Conservation (phyloP, 2,329 filamentous ascomycete genomes). For the Pestalotiopsis sp. region DNA sequence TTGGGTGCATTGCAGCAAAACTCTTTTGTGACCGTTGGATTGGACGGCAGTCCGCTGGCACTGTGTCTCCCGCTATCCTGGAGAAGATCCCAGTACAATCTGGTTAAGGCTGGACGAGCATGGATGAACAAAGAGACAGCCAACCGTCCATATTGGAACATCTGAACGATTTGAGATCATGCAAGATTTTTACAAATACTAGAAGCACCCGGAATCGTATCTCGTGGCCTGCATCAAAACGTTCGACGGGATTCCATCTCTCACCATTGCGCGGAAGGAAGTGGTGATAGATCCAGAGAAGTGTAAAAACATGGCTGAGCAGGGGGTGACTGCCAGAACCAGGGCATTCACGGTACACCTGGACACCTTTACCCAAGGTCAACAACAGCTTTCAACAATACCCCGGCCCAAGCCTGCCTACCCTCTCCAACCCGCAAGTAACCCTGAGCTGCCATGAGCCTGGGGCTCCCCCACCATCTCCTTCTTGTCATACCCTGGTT, state of each 20-base stretch:
- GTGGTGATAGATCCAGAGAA: neutral
- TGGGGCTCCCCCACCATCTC: neutral
- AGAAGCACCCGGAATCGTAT: too few species aligned
- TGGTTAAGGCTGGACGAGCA: too few species aligned
- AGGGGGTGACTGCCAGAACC: neutral
- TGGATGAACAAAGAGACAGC: too few species aligned
- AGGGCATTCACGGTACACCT: too few species aligned
- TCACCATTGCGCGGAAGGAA: neutral
- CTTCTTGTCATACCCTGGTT: neutral
- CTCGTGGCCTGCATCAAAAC: too few species aligned
- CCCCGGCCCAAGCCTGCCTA: neutral
- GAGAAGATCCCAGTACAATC: neutral
- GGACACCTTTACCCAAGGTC: too few species aligned
- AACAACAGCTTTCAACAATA: neutral
- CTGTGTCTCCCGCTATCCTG: neutral
- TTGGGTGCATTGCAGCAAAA: neutral
- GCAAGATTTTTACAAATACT: too few species aligned
- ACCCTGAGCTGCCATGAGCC: neutral
- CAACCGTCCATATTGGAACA: too few species aligned
- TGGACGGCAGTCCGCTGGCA: neutral
- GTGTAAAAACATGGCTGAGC: conserved; percentile 4
- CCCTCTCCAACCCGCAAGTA: neutral
- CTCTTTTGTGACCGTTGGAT: neutral
- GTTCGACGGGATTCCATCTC: neutral
- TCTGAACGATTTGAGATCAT: too few species aligned